Evolutionary conservation across 176 grass and related monocot species (phyloP).

Genomic region (Oryza australiensis): DNA sequence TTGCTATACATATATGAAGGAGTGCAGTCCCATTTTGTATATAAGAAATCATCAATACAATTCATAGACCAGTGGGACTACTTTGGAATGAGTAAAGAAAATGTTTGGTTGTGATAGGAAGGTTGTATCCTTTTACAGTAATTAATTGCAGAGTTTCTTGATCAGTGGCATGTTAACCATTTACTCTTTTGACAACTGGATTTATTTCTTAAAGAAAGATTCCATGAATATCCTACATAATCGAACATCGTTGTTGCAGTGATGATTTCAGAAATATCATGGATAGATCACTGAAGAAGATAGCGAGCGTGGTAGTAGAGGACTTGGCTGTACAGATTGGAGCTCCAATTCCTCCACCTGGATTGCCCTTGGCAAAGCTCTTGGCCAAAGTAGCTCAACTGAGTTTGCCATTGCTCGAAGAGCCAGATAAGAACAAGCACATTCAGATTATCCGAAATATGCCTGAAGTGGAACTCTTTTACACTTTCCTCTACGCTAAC

Average conservation of each 20-base stretch:
- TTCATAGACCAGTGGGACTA: neutral
- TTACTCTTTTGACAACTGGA: neutral
- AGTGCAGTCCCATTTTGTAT: neutral
- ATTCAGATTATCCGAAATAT: constrained; percentile 67
- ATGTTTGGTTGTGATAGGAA: neutral
- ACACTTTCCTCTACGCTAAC: constrained; percentile 86
- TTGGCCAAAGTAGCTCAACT: constrained; percentile 75
- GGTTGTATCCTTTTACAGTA: neutral
- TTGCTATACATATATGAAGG: neutral
- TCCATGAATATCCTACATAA: neutral
- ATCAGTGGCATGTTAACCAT: neutral
- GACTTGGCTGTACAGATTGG: constrained; percentile 47
- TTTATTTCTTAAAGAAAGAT: neutral
- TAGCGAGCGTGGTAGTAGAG: constrained; percentile 50
- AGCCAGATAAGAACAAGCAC: constrained; percentile 83
- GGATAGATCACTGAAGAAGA: constrained; percentile 77
- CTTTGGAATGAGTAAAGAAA: neutral
- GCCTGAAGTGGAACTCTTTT: constrained; percentile 88
- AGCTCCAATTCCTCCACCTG: constrained; percentile 44
- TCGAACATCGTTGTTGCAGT: constrained; percentile 44
- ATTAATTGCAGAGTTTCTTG: neutral
- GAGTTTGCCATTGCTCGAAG: constrained; percentile 69
- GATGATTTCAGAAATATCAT: constrained; percentile 86
- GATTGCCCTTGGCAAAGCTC: constrained; percentile 72
- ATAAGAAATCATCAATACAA: neutral